A percentile compares a stretch with the other conserved stretches of the same genome.
Evolutionary conservation across 257 asterid genomes (phyloP).

Genomic region (Pogostemon cablin): DNA sequence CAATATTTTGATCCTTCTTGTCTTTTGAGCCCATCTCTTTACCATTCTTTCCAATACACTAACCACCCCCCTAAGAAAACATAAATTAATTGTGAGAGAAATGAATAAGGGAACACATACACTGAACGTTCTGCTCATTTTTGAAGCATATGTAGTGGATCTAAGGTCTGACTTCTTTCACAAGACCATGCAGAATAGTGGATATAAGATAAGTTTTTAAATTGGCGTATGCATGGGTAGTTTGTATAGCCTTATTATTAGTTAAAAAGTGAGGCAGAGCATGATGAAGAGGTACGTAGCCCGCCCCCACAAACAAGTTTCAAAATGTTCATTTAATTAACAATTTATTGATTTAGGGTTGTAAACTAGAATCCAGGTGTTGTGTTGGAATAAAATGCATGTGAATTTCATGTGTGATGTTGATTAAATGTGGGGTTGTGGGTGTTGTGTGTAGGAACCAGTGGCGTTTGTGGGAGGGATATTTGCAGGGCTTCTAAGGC

Average conservation of each 20-base stretch:
- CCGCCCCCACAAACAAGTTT: too few species aligned
- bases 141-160: background rate
- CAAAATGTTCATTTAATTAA: too few species aligned
- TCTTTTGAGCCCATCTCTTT: too few species aligned
- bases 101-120: background rate
- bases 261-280: too few species aligned
- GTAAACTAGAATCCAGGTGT: background rate
- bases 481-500: conserved; percentile 86
- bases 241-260: background rate
- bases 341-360: too few species aligned
- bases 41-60: too few species aligned
- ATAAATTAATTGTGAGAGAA: background rate
- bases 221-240: background rate
- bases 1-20: too few species aligned
- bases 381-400: background rate
- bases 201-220: background rate
- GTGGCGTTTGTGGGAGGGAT: conserved; percentile 86
- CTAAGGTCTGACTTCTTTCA: background rate
- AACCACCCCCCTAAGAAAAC: background rate
- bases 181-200: background rate
- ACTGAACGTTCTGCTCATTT: background rate
- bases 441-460: conserved; percentile 57
- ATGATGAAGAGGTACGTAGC: too few species aligned
- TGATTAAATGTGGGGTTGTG: background rate
- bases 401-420: background rate